These are phyloP conservation scores for Colletotrichum sansevieriae DNA, from an alignment of 2,329 filamentous ascomycete species.

Conservation along the genomic window DNA sequence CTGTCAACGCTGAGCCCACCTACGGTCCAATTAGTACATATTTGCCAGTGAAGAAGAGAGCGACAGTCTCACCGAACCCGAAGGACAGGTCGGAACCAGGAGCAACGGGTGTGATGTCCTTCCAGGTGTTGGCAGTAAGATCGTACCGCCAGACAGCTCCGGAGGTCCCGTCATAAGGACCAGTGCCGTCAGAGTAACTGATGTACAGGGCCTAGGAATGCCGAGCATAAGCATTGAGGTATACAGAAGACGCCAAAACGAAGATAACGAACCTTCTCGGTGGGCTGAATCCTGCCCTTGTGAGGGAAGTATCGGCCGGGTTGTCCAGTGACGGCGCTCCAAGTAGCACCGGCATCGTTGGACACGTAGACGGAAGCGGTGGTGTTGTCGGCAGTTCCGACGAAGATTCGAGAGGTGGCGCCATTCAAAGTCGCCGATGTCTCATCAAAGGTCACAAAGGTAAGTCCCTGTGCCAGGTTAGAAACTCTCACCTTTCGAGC, in stretches of 20 bases:
- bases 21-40: neutral
- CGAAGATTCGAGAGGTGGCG: slow-evolving; percentile 68
- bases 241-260: slow-evolving; percentile 60
- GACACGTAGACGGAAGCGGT: slow-evolving; percentile 67
- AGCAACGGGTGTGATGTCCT: slow-evolving; percentile 67
- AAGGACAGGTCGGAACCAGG: slow-evolving; percentile 59
- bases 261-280: slow-evolving; percentile 66
- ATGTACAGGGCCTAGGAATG: slow-evolving; percentile 60
- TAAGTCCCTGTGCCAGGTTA: slow-evolving; percentile 60
- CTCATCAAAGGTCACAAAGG: slow-evolving; percentile 68
- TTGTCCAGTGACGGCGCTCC: slow-evolving; percentile 63
- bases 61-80: slow-evolving; percentile 60
- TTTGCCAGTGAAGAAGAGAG: neutral
- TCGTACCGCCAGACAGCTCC: slow-evolving; percentile 69
- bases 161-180: slow-evolving; percentile 68
- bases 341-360: slow-evolving; percentile 66
- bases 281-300: slow-evolving; percentile 64
- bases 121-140: slow-evolving; percentile 62
- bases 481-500: neutral
- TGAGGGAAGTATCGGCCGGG: slow-evolving; percentile 66
- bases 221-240: slow-evolving; percentile 62
- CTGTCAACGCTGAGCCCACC: slow-evolving; percentile 65
- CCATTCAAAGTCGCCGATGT: slow-evolving; percentile 60
- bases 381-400: slow-evolving; percentile 65
- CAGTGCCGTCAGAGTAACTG: slow-evolving; percentile 66